Evolutionary conservation across 1,139 yeast genomes (phyloP), one percentile per base, ranked within the genome.

Genomic region (Trichomonascaceae sp.): DNA sequence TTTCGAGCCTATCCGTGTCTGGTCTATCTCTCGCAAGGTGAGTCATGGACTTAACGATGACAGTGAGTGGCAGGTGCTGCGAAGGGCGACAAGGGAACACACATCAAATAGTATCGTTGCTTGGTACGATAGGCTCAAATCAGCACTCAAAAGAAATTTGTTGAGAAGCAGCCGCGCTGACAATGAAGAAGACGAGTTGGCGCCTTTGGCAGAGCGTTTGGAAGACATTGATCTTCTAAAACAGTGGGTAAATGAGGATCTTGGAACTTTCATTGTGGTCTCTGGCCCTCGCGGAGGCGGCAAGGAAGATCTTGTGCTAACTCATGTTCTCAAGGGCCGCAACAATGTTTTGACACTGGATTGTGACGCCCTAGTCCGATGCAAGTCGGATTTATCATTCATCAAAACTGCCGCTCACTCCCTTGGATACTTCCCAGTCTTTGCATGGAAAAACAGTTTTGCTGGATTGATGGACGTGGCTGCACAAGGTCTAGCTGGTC

Each of bases 251-350:
- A 49, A 49, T 38, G 92, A 80, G 52, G 82, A 81, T 41, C 72
- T 73, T n/a, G 71, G 73, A 46, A 82, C 96, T 2, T 89, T 85
- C 52, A 84, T 87, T 26, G 73, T 89, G 3, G 77, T 89, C 2
- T 74, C 77, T 43, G 98, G 98, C 3, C 98, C 98, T 2, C 70
- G 84, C 44, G 98, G 98, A 4, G 75, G 93, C 16, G 98, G 98
- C 13, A 89, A 89, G 47, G 71, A 75, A 41, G 92, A 78, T 40
- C 63, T 89, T 42, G 85, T 89, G 3, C 62, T 76, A 51, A 76
- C 76, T 33, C 74, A 77, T 49, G 76, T 81, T 1, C 62, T 84
- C 31, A 60, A 64, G 29, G 70, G 60, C 23, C 65, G 76, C 33
- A 59, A 63, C 14, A 75, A 76, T 43, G 69, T 81, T 3, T 62